phyloP scores from a whole-genome alignment of 768 basidiomycete species.

The Leccinum boreale region DNA sequence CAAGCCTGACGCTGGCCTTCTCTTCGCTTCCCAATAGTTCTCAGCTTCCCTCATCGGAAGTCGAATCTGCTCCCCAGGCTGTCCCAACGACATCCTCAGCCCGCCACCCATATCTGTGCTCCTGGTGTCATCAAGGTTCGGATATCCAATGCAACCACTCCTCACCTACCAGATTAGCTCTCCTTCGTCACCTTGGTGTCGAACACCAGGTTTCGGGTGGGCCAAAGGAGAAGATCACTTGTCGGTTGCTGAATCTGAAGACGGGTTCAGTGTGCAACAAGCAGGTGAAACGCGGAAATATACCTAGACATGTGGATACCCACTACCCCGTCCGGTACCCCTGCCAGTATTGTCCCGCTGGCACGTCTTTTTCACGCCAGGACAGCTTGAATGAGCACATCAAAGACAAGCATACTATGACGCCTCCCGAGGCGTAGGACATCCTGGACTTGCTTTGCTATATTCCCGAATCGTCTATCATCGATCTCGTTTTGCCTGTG shows the following conservation, averaged over 20 bases:
- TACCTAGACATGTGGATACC: constrained; percentile 17
- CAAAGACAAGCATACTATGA: constrained; percentile 1
- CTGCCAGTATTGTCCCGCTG: constrained; percentile 12
- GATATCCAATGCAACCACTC: not conserved
- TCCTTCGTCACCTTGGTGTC: constrained; percentile 17
- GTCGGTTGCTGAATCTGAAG: constrained; percentile 8
- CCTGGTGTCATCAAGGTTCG: constrained; percentile 11
- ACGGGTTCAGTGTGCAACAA: constrained; percentile 2
- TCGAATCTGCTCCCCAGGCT: not conserved
- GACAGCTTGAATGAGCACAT: constrained; percentile 19
- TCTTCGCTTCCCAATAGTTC: not conserved
- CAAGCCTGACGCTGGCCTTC: not conserved
- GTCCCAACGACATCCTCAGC: not conserved
- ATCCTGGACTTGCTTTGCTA: not conserved
- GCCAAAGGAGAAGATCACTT: not conserved
- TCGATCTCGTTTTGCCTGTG: not conserved
- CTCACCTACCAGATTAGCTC: not conserved
- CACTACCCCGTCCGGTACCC: constrained; percentile 17
- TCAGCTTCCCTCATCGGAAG: not conserved
- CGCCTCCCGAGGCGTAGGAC: not conserved
- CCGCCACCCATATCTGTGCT: constrained; percentile 4
- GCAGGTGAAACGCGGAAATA: constrained; percentile 6
- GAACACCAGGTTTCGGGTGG: constrained; percentile 5
- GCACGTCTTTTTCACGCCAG: constrained; percentile 20
- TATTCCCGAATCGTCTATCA: not conserved